Evolutionary conservation across 139 green algal genomes (phyloP).

Genomic region (Closterium sp.): DNA sequence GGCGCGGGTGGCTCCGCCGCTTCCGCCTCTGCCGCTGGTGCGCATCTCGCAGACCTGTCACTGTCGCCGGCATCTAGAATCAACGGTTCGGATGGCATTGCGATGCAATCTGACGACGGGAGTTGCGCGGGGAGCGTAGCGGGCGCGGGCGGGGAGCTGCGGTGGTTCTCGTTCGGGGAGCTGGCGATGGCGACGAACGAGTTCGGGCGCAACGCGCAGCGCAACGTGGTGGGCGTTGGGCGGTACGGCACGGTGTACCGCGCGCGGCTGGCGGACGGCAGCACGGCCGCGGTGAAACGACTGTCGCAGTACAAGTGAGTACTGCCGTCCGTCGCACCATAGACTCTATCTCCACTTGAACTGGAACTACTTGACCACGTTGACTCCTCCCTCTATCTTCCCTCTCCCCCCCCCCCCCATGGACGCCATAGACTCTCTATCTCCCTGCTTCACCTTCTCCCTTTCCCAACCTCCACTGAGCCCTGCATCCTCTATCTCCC

Average conservation of each 20-base stretch:
- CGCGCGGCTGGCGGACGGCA: constrained; percentile 25
- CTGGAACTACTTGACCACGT: too few species aligned
- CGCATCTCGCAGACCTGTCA: background rate
- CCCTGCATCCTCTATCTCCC: background rate
- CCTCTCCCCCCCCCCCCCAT: background rate
- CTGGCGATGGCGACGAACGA: constrained; percentile 31
- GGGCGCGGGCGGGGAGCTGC: background rate
- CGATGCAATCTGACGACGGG: background rate
- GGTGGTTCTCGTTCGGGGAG: constrained; percentile 20
- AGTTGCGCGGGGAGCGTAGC: background rate
- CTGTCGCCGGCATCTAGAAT: background rate
- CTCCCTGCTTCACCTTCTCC: background rate
- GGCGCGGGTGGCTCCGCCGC: background rate
- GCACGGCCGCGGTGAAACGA: constrained; percentile 24
- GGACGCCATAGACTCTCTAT: background rate
- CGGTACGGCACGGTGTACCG: constrained; percentile 41
- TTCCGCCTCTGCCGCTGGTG: background rate
- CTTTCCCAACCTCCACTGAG: background rate
- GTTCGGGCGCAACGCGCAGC: constrained; percentile 20
- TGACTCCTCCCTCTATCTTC: background rate
- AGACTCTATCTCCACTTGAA: too few species aligned
- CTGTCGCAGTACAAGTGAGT: constrained; percentile 19
- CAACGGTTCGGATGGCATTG: background rate
- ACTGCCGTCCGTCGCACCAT: too few species aligned
- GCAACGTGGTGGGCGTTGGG: constrained; percentile 32